Evolutionary conservation across 306 rosid genomes (phyloP), one percentile per base, ranked within the genome.

Genomic region (Phaseolus lunatus): DNA sequence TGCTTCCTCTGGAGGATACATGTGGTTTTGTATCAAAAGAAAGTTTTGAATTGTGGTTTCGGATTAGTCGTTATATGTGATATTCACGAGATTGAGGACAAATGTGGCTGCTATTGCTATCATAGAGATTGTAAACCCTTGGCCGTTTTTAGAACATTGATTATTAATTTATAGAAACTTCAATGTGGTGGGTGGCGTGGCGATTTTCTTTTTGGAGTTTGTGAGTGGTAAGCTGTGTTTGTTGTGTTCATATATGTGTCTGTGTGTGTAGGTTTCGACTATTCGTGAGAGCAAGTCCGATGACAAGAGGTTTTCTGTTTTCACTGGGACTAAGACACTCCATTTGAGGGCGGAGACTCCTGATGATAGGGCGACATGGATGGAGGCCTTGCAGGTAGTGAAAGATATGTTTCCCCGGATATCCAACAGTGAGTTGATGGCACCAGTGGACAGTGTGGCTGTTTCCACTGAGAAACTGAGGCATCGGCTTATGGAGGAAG

Each of bases 341-440:
- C 98, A 94, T 80, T 86, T 94, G 88, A 84, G 96, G 86, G 97
- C 96, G 0, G 97, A 94, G 50, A 83, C 90, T 2, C 89, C 86
- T 0, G 97, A 94, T 10, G 98, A 94, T 84, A 86, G 97, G 18
- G 64, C 57, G 64, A 84, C 85, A 1, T 94, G 98, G 98, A 63
- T 94, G 94, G 98, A 94, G 67, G 94, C 96, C 54, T 88, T 94
- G 86, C 91, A 86, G 78, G 96, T 97, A 0, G 96, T 94, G 82
- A 94, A 94, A 70, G 97, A 94, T 79, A 85, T 94, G 91, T 94
- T 94, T 75, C 98, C 98, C 0, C 86, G 97, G 72, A 90, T 94
- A 78, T 94, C 98, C 23, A 94, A 89, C 86, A 85, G 97, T 54
- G 98, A 94, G 82, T 85, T 94, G 61, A 90, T 94, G 97, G 96